These are phyloP conservation scores for Colletotrichum gloeosporioides DNA, from an alignment of 2,329 filamentous ascomycete genomes.

Conservation along the genomic window DNA sequence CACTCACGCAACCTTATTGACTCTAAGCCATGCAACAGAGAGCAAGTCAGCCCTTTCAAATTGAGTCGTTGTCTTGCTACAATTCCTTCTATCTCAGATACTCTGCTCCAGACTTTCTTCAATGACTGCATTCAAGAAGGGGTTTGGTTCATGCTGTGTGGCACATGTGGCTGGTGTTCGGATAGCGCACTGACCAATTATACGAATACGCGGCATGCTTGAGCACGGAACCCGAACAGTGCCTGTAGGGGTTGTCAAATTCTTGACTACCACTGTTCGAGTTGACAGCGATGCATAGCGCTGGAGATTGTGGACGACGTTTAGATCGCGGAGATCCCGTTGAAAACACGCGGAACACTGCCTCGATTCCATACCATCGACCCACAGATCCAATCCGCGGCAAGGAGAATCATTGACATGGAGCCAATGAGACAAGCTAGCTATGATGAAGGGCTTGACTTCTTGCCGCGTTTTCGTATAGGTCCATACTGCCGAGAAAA, in stretches of 20 bases:
- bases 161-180: not conserved
- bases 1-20: not conserved
- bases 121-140: not conserved
- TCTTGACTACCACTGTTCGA: not conserved
- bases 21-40: not conserved
- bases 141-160: fast-evolving
- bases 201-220: not conserved
- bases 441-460: fast-evolving
- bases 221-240: not conserved
- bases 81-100: not conserved
- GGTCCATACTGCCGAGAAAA: fast-evolving
- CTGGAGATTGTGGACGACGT: not conserved
- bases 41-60: fast-evolving
- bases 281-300: not conserved
- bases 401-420: not conserved
- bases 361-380: not conserved
- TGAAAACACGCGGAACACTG: fast-evolving
- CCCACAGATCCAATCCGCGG: not conserved
- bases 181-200: not conserved
- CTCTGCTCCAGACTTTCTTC: not conserved
- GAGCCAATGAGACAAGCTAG: not conserved
- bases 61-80: fast-evolving
- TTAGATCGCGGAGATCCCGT: not conserved
- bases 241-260: not conserved
- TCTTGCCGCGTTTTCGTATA: not conserved